phyloP scores from a whole-genome alignment of 441 rosid genomes.

The Metrosideros polymorpha region DNA sequence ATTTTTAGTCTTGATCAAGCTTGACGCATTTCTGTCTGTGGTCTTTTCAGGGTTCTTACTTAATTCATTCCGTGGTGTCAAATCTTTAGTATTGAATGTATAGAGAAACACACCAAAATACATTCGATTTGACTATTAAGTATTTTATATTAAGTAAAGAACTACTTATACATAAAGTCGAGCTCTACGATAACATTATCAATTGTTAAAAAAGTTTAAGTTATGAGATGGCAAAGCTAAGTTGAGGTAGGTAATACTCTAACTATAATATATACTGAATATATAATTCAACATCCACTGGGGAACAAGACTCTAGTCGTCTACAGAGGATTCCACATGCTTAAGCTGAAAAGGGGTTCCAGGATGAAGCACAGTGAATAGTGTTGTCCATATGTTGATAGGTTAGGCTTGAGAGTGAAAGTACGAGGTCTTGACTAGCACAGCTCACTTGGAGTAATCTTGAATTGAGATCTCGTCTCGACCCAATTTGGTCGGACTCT shows the following conservation, averaged over 20 bases:
- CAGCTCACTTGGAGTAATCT: not conserved
- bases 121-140: fast-evolving
- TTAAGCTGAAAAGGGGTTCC: not conserved
- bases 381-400: not conserved
- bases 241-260: not conserved
- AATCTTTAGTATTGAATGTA: not conserved
- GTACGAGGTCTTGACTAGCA: not conserved
- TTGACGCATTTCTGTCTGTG: fast-evolving
- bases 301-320: not conserved
- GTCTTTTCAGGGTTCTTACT: not conserved
- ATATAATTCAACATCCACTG: not conserved
- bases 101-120: not conserved
- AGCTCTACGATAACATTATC: not conserved
- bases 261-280: not conserved
- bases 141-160: not conserved
- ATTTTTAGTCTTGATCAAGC: not conserved
- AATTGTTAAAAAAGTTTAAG: not conserved
- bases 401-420: not conserved
- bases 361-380: not conserved
- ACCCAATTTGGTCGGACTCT: not conserved
- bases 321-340: not conserved
- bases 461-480: not conserved
- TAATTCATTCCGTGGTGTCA: not conserved
- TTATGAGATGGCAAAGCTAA: not conserved
- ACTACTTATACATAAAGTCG: not conserved